Conservation (phyloP, 2,329 filamentous ascomycete genomes). For the Fusarium oligoseptatum region DNA sequence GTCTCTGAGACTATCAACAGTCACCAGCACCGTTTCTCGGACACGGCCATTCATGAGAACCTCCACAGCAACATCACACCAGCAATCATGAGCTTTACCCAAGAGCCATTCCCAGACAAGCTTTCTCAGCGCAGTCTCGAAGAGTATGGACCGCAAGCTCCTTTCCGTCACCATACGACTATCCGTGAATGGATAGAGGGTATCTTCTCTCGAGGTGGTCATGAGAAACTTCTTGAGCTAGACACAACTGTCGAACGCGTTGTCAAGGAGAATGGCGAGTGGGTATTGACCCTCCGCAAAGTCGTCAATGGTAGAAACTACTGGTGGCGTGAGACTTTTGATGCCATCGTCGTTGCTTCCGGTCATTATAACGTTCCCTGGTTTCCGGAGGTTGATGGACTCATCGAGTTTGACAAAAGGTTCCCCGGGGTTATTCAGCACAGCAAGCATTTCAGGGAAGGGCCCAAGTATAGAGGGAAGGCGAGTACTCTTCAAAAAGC, state of each 20-base stretch:
- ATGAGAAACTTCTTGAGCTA: conserved; percentile 20
- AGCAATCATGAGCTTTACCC: conserved; percentile 26
- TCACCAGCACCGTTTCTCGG: conserved; percentile 38
- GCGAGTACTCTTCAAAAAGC: background rate
- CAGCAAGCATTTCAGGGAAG: conserved; percentile 28
- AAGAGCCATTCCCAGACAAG: conserved; percentile 22
- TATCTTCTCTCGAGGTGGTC: conserved; percentile 11
- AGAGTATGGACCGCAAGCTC: conserved; percentile 13
- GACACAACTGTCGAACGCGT: conserved; percentile 17
- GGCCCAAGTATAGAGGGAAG: conserved; percentile 14
- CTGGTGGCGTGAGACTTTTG: conserved; percentile 33
- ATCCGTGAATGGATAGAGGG: conserved; percentile 30
- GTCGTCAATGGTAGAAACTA: conserved; percentile 20
- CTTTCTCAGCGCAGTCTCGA: background rate
- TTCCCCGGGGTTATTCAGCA: conserved; percentile 17
- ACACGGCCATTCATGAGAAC: conserved; percentile 28
- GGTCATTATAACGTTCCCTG: conserved; percentile 35
- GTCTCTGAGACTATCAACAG: conserved; percentile 33
- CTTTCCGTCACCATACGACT: conserved; percentile 20
- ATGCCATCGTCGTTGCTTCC: conserved; percentile 29
- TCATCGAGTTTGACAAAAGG: conserved; percentile 13
- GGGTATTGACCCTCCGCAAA: conserved; percentile 25
- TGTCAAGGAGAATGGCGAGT: conserved; percentile 16
- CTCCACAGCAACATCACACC: conserved; percentile 33
- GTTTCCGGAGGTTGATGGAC: conserved; percentile 20